A percentile compares a stretch with the other conserved stretches of the same genome.
phyloP scores from a whole-genome alignment of 257 asterid species.

The Petunia axillaris region DNA sequence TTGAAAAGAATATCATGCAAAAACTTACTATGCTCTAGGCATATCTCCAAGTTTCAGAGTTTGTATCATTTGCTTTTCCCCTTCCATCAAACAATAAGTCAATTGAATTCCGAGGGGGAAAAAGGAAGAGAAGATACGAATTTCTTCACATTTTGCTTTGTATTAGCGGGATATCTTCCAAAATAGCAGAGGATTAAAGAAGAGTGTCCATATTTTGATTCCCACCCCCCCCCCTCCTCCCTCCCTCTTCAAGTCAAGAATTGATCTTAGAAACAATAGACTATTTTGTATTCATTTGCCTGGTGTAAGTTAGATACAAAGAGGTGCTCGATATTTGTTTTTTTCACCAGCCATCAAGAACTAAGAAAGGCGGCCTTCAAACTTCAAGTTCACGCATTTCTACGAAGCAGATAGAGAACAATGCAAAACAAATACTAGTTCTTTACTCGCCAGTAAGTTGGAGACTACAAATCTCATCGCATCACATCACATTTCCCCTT shows the following conservation, averaged over 20 bases:
- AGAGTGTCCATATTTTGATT: background rate
- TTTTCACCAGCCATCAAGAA: constrained; percentile 6
- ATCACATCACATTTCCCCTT: background rate
- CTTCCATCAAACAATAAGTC: constrained; percentile 16
- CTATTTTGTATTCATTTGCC: background rate
- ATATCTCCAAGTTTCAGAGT: background rate
- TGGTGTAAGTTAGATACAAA: background rate
- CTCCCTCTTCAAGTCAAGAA: background rate
- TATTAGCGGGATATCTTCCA: background rate
- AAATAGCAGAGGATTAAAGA: background rate
- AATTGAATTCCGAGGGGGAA: background rate
- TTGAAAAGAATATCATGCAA: background rate
- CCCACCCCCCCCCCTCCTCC: background rate
- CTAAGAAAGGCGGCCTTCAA: background rate
- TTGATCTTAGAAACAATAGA: background rate
- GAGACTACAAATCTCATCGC: background rate
- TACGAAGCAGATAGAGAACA: background rate
- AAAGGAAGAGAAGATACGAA: background rate
- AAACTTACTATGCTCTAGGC: constrained; percentile 1
- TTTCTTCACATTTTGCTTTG: background rate
- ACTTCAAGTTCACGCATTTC: background rate
- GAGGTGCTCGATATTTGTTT: background rate
- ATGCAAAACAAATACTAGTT: background rate
- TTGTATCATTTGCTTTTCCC: background rate
- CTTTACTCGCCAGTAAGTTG: background rate